Evolutionary conservation across 179 eudicot species (phyloP), one percentile per base, ranked within the genome.

Genomic region (Nepenthes alata): DNA sequence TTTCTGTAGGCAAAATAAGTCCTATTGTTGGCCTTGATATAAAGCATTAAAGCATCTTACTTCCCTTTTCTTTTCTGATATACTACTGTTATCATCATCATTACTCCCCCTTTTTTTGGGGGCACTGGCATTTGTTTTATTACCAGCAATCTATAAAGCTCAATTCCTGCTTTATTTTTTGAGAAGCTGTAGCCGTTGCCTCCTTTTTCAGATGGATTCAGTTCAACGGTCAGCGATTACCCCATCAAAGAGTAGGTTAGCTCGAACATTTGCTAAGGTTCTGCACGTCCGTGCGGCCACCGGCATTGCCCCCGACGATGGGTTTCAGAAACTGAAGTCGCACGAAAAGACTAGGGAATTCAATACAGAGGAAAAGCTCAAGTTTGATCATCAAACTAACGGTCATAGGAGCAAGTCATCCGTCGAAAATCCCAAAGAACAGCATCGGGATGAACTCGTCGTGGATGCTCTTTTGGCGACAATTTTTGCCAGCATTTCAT

Each of bases 231-330:
- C 71, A 16, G 57, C 75, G 3, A 81, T 72, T 44, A 77, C 84
- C 55, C 81, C 90, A 62, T 76, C 62, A 58, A 85, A 77, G 76
- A 81, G 83, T 62, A 72, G 88, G 64, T 70, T 89, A 63, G 89
- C 83, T 0, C 81, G 94, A 1, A 80, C 85, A 2, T 69, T 89
- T 49, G 78, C 93, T 2, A 93, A 87, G 83, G 88, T 93, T 60
- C 62, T 86, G 61, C 73, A 82, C 64, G 78, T 76, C 37, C 85
- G 85, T 58, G 71, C 84, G 10, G 69, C 66, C 49, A 75, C 79
- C 0, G 89, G 86, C 51, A 56, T 80, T 45, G 60, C 86, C 4
- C 77, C 85, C 2, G 70, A 71, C 8, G 86, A 80, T 70, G 85
- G 77, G 41, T 37, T 72, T 36, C 79, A 70, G 66, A 90, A 84